Percentiles rank a stretch among this genome's conserved stretches.
phyloP scores from a whole-genome alignment of 2,329 filamentous ascomycete genomes.

The Exophiala dermatitidis region DNA sequence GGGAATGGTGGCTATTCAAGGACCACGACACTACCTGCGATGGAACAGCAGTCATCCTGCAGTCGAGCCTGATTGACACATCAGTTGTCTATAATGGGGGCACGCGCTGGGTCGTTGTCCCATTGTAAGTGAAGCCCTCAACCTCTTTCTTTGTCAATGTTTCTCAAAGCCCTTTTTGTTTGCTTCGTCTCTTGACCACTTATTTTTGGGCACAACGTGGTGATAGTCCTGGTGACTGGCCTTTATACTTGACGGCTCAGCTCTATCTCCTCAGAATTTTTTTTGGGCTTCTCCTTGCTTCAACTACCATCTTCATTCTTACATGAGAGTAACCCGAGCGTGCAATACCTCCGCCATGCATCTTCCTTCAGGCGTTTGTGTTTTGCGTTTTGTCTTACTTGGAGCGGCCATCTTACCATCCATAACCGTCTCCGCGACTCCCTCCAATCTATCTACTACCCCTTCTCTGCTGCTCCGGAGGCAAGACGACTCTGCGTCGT shows the following conservation, averaged over 20 bases:
- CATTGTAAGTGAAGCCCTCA: conserved; percentile 19
- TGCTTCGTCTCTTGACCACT: conserved; percentile 9
- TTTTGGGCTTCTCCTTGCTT: not conserved
- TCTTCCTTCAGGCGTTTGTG: conserved; percentile 1
- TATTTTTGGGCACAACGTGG: conserved; percentile 13
- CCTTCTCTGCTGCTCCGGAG: conserved; percentile 6
- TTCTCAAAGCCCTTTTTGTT: conserved; percentile 13
- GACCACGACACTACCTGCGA: conserved; percentile 7
- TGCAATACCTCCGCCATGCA: conserved; percentile 7
- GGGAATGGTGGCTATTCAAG: conserved; percentile 8
- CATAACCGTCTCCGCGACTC: conserved; percentile 8
- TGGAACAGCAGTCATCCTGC: conserved; percentile 4
- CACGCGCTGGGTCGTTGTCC: not conserved
- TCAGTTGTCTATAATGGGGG: conserved; percentile 12
- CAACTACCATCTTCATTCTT: conserved; percentile 1
- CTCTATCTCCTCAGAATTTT: conserved; percentile 12
- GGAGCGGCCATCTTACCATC: conserved; percentile 7
- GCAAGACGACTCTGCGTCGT: conserved; percentile 17
- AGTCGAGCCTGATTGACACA: not conserved
- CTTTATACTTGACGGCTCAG: conserved; percentile 10
- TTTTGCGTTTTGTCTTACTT: conserved; percentile 6
- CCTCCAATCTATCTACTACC: not conserved
- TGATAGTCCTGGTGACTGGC: conserved; percentile 13
- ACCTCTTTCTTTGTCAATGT: conserved; percentile 11
- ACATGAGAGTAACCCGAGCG: not conserved